Evolutionary conservation across 306 rosid species (phyloP), one percentile per base, ranked within the genome.

Genomic region (Citrullus colocynthis): DNA sequence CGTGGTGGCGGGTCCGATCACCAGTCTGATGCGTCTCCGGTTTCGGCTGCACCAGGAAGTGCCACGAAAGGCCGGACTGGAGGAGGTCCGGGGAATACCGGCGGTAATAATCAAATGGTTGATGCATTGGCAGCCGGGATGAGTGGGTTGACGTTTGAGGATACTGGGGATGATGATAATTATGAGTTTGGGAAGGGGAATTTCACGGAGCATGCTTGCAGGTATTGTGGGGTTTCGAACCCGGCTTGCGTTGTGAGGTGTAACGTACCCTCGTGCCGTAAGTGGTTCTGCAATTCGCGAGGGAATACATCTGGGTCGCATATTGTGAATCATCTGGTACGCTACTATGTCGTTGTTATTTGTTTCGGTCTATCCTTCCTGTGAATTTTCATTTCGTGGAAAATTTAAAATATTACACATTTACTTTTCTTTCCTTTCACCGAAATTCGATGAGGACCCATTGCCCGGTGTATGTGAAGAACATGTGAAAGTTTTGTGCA

Each of bases 281-380:
- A 96, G 78, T 96, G 99, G 99, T 96, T 96, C 79, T 96, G 99
- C 73, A 96, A 96, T 86, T 96, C 99, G 0, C 84, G 98, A 41
- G 99, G 99, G 73, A 96, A 96, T 81, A 96, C 99, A 52, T 96
- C 98, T 3, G 99, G 99, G 66, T 96, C 98, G 73, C 99, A 96
- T 79, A 93, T 96, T 24, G 99, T 96, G 51, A 96, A 96, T 87
- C 99, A 96, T 78, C 91, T 96, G 90, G 99, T 96, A 78, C 82
- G 94, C 63, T 74, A 6, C 44, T 30, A 8, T 28, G 36, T 44
- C 48, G 9, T 24, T 9, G 15, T 24, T 5, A 60, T 77, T 32
- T 77, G 65, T 41, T 60, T 60, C 39, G 18, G 66, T 18, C 65
- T 1, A 20, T 62, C 10, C 67, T 5, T 4, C 42, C 18, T 10